phyloP scores from a whole-genome alignment of 2,329 filamentous ascomycete genomes.

The Botrytis aclada region DNA sequence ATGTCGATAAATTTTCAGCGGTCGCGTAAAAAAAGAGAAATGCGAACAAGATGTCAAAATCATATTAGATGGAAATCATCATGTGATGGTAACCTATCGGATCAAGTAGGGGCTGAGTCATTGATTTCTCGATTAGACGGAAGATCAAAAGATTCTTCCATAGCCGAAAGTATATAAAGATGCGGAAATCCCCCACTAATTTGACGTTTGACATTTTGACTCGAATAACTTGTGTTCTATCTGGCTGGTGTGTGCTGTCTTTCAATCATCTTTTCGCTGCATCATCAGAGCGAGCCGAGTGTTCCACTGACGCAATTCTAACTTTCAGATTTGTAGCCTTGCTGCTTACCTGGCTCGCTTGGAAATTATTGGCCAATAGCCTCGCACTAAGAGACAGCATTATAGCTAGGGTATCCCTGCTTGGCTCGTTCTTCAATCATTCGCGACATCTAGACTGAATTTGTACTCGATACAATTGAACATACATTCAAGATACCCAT shows the following conservation, averaged over 20 bases:
- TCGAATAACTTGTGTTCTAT: not conserved
- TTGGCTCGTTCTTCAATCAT: not conserved
- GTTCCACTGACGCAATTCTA: slow-evolving; percentile 29
- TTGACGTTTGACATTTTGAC: not conserved
- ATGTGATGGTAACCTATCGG: slow-evolving; percentile 29
- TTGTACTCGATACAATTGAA: not conserved
- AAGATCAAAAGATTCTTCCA: slow-evolving; percentile 22
- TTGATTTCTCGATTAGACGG: slow-evolving; percentile 29
- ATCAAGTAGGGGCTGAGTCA: slow-evolving; percentile 31
- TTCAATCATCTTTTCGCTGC: slow-evolving; percentile 13
- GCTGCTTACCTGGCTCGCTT: not conserved
- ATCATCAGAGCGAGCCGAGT: slow-evolving; percentile 20
- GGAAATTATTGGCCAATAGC: not conserved
- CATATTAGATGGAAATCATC: slow-evolving; percentile 23
- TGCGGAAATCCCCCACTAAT: not conserved
- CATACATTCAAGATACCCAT: not conserved
- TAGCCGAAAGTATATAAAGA: slow-evolving; percentile 33
- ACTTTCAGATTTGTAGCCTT: not conserved
- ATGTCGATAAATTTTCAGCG: slow-evolving; percentile 24
- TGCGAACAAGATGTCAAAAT: slow-evolving; percentile 8
- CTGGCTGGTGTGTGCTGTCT: not conserved
- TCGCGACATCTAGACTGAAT: slow-evolving; percentile 7
- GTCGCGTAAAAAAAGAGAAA: slow-evolving; percentile 28
- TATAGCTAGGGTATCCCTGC: not conserved
- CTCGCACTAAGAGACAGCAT: not conserved